Base-by-base conservation (phyloP, 371 early-diverging fungal species). In the Rhizomucor pusillus region DNA sequence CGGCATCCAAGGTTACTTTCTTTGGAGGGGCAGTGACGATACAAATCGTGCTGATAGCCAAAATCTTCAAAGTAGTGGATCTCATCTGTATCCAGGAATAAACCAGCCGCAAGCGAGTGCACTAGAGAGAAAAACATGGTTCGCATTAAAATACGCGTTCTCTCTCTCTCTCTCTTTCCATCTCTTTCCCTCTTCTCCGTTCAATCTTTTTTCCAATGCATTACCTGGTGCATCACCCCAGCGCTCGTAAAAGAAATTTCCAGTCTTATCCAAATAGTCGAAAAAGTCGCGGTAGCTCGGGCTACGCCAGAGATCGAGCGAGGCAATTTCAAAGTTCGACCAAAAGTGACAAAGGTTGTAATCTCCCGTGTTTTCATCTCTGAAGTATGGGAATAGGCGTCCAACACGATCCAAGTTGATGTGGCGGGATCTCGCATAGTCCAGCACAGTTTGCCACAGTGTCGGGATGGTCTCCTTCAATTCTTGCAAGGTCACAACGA, bases 41-140 rank as follows among this genome's bases (percentile, higher is more conserved):
- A 86, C 24, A 73, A 62, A 44, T 84, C 89, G 63, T 93, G 93
- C 37, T 85, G 79, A 66, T 93, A 93, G 5, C 92, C 94, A 55
- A 93, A 82, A 62, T 92, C 91, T 55, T 94, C 90, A 71, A 98
- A 98, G 69, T 90, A 96, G 60, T 95, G 95, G 25, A 96, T 80
- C 72, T 94, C 79, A 40, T 81, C 75, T 56, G 84, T 89, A n/a
- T 80, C 69, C 43, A 97, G 68, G 65, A 94, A 84, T 52, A 98
- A 62, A 0, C 90, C 90, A 1, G 89, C 93, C 0, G 92, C 97
- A 24, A 98, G 67, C 9, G 95, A 93, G 57, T 97, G 98, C 3
- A 98, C 89, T 71, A 52, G 46, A 10, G 35, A 23, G 25, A 29
- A 49, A 50, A 35, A 44, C 24, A 43, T 22, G 37, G 11, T 12